Percentiles rank a stretch among this genome's conserved stretches.
Evolutionary conservation across 371 early-diverging fungal genomes (phyloP).

Genomic region (Parasitella parasitica): DNA sequence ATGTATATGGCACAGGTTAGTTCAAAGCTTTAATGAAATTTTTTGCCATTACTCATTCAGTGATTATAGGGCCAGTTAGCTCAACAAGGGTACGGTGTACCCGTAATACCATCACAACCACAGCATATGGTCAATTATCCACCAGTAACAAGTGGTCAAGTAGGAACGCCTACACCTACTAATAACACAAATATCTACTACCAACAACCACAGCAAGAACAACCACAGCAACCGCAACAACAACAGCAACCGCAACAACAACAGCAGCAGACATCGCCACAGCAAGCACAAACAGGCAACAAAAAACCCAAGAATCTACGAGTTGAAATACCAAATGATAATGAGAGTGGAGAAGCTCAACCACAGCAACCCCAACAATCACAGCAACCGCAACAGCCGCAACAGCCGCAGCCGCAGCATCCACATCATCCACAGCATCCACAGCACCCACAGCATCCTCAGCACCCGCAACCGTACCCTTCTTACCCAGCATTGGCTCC

Average conservation of each 20-base stretch:
- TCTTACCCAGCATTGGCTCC: neutral
- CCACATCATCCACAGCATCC: neutral
- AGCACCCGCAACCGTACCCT: neutral
- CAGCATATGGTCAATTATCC: neutral
- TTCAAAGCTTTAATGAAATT: neutral
- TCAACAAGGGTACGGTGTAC: neutral
- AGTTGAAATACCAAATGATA: conserved; percentile 5
- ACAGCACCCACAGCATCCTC: neutral
- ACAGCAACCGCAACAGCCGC: too few species aligned
- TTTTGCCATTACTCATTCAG: neutral
- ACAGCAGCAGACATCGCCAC: too few species aligned
- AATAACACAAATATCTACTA: neutral
- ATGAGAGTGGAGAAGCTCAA: neutral
- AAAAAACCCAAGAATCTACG: conserved; percentile 15
- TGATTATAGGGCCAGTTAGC: neutral
- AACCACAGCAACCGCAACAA: neutral
- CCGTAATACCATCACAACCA: neutral
- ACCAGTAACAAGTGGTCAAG: neutral
- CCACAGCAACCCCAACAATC: neutral
- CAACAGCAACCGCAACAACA: neutral
- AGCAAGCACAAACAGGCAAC: neutral
- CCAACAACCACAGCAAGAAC: neutral
- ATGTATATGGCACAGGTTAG: conserved; percentile 43
- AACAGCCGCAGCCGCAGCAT: too few species aligned
- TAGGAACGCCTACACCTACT: neutral